Conservation (phyloP, 1,139 yeast genomes). For the Entelexis sorbosivorans region DNA sequence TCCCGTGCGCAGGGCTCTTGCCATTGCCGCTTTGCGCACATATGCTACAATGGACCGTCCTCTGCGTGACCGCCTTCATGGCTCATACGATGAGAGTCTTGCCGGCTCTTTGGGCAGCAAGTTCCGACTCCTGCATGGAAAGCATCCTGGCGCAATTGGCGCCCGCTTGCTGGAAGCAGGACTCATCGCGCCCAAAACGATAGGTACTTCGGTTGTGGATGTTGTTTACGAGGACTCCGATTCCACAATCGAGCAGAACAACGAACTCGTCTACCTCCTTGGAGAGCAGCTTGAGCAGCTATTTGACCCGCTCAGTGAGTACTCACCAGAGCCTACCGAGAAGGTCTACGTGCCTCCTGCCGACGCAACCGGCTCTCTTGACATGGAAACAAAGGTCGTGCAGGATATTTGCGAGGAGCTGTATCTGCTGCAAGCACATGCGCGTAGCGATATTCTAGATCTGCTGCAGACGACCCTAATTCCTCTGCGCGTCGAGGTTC, state of each 20-base stretch:
- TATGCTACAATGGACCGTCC: slow-evolving; percentile 43
- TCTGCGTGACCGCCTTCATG: slow-evolving; percentile 21
- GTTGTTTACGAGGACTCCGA: slow-evolving; percentile 55
- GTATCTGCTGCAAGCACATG: slow-evolving; percentile 57
- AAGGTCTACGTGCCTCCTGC: slow-evolving; percentile 42
- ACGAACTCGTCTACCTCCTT: slow-evolving; percentile 56
- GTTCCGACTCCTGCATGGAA: slow-evolving; percentile 43
- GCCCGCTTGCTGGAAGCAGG: slow-evolving; percentile 44
- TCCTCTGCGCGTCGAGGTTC: slow-evolving; percentile 61
- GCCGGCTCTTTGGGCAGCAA: slow-evolving; percentile 64
- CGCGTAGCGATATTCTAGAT: slow-evolving; percentile 58
- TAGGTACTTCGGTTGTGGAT: slow-evolving; percentile 54
- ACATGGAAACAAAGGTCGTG: slow-evolving; percentile 26
- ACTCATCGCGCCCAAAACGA: slow-evolving; percentile 43
- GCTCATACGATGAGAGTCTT: slow-evolving; percentile 51
- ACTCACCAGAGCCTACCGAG: slow-evolving; percentile 80
- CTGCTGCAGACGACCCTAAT: slow-evolving; percentile 68
- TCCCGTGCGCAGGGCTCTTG: slow-evolving; percentile 61
- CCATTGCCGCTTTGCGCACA: slow-evolving; percentile 59
- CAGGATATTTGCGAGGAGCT: slow-evolving; percentile 55
- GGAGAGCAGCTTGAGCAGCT: slow-evolving; percentile 82
- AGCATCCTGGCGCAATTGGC: slow-evolving; percentile 50
- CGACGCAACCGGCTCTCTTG: slow-evolving; percentile 13
- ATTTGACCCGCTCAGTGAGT: slow-evolving; percentile 81
- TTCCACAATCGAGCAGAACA: slow-evolving; percentile 50